These are phyloP conservation scores for Lasiodiplodia sp. DNA, from an alignment of 2,329 filamentous ascomycete genomes.

Conservation along the genomic window DNA sequence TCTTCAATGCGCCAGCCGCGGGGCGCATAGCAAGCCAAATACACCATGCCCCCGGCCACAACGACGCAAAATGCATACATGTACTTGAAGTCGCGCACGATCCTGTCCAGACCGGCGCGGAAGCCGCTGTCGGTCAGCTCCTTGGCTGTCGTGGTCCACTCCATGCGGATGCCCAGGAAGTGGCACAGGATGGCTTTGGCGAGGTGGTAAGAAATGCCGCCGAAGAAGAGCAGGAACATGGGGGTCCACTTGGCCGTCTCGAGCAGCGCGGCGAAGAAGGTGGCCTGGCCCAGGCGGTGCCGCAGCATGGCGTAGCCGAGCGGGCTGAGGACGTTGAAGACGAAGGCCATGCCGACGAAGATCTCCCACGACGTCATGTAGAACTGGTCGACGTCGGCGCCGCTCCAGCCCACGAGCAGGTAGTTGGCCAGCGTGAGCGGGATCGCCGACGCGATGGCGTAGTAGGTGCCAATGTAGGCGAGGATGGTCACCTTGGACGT, in stretches of 20 bases:
- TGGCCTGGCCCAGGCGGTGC: constrained; percentile 30
- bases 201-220: constrained; percentile 33
- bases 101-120: constrained; percentile 5
- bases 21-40: constrained; percentile 30
- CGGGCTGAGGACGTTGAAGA: constrained; percentile 31
- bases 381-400: constrained; percentile 31
- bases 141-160: constrained; percentile 29
- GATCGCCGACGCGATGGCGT: constrained; percentile 30
- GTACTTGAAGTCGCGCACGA: constrained; percentile 23
- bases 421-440: constrained; percentile 32
- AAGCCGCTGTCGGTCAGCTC: constrained; percentile 23
- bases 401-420: constrained; percentile 32
- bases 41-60: constrained; percentile 26
- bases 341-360: constrained; percentile 30
- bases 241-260: constrained; percentile 33
- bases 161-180: constrained; percentile 30
- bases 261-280: constrained; percentile 30
- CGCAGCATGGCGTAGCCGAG: constrained; percentile 32
- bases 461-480: constrained; percentile 33
- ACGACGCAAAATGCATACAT: constrained; percentile 13
- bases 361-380: constrained; percentile 33
- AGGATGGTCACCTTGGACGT: constrained; percentile 33
- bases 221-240: constrained; percentile 34
- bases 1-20: constrained; percentile 31
- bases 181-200: constrained; percentile 31